These are phyloP conservation scores for Saturnispora zaruensis DNA, from an alignment of 805 yeast species.

Conservation along the genomic window DNA sequence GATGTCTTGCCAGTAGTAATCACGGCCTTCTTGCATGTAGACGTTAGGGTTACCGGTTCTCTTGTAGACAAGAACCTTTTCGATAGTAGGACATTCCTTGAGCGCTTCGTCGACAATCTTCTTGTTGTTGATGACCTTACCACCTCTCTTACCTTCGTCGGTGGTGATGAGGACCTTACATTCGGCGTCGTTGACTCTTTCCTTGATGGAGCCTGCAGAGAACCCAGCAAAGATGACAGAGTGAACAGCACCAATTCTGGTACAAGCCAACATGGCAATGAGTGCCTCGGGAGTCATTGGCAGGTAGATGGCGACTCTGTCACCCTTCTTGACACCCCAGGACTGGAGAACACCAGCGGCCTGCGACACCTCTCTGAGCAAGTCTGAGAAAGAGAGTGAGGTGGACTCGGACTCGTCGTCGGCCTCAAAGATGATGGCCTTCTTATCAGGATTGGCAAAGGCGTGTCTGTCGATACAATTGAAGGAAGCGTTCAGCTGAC, in stretches of 20 bases:
- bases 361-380: conserved; percentile 74
- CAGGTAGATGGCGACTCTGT: conserved; percentile 89
- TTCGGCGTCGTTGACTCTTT: conserved; percentile 82
- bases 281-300: conserved; percentile 98
- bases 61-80: conserved; percentile 77
- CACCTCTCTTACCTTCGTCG: conserved; percentile 94
- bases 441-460: conserved; percentile 71
- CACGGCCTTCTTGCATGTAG: conserved; percentile 72
- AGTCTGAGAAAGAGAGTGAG: conserved; percentile 75
- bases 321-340: conserved; percentile 90
- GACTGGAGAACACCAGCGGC: conserved; percentile 76
- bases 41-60: conserved; percentile 75
- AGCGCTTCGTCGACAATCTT: conserved; percentile 94
- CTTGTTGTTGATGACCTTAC: conserved; percentile 85
- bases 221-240: conserved; percentile 97
- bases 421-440: conserved; percentile 85
- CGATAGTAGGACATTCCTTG: conserved; percentile 61
- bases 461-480: conserved; percentile 97
- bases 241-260: conserved; percentile 91
- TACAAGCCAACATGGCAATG: conserved; percentile 87
- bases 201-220: conserved; percentile 84
- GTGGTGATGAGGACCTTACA: conserved; percentile 84
- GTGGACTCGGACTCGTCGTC: conserved; percentile 75
- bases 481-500: conserved; percentile 86
- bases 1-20: conserved; percentile 94